These are phyloP conservation scores for Lachnellula suecica DNA, from an alignment of 2,329 filamentous ascomycete species.

Conservation along the genomic window DNA sequence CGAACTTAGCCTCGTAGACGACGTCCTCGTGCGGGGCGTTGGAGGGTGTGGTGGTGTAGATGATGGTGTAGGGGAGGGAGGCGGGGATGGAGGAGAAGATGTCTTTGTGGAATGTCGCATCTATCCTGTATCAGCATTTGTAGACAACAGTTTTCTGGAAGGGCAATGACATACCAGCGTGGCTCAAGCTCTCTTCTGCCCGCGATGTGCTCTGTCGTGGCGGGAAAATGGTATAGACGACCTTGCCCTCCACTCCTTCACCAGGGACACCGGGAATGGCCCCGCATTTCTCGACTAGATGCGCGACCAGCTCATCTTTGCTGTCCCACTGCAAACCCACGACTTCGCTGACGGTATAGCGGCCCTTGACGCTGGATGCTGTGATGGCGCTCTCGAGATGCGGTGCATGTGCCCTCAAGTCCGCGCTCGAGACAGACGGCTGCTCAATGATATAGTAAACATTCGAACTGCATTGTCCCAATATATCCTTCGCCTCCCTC, in stretches of 20 bases:
- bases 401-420: slow-evolving; percentile 58
- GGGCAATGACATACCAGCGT: not conserved
- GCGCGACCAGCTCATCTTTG: slow-evolving; percentile 40
- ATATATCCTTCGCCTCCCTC: slow-evolving; percentile 37
- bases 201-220: too few species aligned
- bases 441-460: slow-evolving; percentile 79
- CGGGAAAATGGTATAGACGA: too few species aligned
- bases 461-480: slow-evolving; percentile 69
- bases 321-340: slow-evolving; percentile 44
- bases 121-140: slow-evolving; percentile 21
- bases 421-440: slow-evolving; percentile 68
- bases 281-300: slow-evolving; percentile 48
- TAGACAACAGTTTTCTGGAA: not conserved
- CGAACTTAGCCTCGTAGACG: slow-evolving; percentile 64
- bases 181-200: too few species aligned
- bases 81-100: slow-evolving; percentile 36
- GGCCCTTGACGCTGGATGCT: slow-evolving; percentile 17
- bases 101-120: slow-evolving; percentile 16
- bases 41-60: slow-evolving; percentile 67
- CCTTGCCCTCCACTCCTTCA: too few species aligned
- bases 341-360: slow-evolving; percentile 53
- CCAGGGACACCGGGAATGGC: too few species aligned
- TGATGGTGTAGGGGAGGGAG: slow-evolving; percentile 60
- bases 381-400: slow-evolving; percentile 40
- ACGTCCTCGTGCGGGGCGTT: not conserved